Evolutionary conservation across 1,284 basidiomycete species (phyloP).

Genomic region (Wallemia hederae): DNA sequence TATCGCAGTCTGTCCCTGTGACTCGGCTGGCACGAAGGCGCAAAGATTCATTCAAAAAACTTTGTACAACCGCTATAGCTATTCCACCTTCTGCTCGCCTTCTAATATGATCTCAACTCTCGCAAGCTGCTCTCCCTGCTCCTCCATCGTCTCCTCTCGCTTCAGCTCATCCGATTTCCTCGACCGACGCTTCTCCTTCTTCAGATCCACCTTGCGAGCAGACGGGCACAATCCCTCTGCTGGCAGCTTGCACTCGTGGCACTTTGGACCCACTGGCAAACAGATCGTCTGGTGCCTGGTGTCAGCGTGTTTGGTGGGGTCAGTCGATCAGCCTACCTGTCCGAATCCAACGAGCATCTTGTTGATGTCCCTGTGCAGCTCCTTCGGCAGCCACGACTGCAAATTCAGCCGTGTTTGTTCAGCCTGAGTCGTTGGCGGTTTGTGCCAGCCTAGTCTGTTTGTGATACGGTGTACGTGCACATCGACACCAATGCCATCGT

Average conservation of each 20-base stretch:
- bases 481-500: constrained; percentile 85
- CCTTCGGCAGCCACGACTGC: constrained; percentile 63
- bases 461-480: constrained; percentile 87
- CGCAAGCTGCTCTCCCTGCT: background rate
- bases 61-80: background rate
- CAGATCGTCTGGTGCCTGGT: constrained; percentile 24
- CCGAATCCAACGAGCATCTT: constrained; percentile 73
- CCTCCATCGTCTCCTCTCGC: background rate
- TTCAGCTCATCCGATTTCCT: background rate
- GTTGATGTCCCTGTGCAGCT: constrained; percentile 54
- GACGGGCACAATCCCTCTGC: constrained; percentile 18
- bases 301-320: background rate
- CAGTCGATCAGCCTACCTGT: constrained; percentile 26
- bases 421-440: constrained; percentile 46
- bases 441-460: constrained; percentile 73
- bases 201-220: background rate
- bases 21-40: background rate
- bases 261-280: constrained; percentile 48
- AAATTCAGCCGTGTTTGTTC: constrained; percentile 73
- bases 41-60: background rate
- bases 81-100: background rate
- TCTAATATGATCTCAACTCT: background rate
- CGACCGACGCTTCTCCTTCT: background rate
- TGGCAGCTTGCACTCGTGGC: constrained; percentile 33
- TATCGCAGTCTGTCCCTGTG: background rate